Evolutionary conservation across 257 asterid genomes (phyloP).

Genomic region (Solanum tarijense): DNA sequence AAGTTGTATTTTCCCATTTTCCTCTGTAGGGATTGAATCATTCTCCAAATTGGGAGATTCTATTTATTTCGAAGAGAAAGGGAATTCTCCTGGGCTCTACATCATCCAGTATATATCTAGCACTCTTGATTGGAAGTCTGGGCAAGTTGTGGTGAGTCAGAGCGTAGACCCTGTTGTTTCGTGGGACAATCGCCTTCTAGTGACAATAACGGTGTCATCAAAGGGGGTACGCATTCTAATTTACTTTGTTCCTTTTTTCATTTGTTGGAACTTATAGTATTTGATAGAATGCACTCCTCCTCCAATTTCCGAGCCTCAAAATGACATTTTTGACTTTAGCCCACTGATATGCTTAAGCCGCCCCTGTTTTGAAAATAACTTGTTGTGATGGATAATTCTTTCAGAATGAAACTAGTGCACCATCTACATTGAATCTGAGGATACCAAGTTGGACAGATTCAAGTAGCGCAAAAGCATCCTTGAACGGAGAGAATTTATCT

Average conservation of each 20-base stretch:
- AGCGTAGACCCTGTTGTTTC: conserved; percentile 44
- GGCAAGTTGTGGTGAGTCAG: conserved; percentile 32
- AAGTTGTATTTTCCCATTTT: not conserved
- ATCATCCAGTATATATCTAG: conserved; percentile 73
- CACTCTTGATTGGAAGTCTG: conserved; percentile 53
- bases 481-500: conserved; percentile 32
- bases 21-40: conserved; percentile 57
- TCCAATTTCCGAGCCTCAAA: not conserved
- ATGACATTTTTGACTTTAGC: not conserved
- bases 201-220: conserved; percentile 28
- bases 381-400: not conserved
- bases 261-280: not conserved
- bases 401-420: conserved; percentile 23
- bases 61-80: conserved; percentile 74
- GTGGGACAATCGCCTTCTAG: conserved; percentile 52
- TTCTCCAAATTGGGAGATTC: conserved; percentile 93
- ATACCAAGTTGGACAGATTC: conserved; percentile 59
- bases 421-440: conserved; percentile 44
- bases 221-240: conserved; percentile 16
- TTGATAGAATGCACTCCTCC: not conserved
- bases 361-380: not conserved
- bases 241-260: not conserved
- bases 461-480: conserved; percentile 28
- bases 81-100: conserved; percentile 46
- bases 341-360: not conserved